These are phyloP conservation scores for Cicer yamashitae DNA, from an alignment of 306 rosid genomes.

Conservation along the genomic window DNA sequence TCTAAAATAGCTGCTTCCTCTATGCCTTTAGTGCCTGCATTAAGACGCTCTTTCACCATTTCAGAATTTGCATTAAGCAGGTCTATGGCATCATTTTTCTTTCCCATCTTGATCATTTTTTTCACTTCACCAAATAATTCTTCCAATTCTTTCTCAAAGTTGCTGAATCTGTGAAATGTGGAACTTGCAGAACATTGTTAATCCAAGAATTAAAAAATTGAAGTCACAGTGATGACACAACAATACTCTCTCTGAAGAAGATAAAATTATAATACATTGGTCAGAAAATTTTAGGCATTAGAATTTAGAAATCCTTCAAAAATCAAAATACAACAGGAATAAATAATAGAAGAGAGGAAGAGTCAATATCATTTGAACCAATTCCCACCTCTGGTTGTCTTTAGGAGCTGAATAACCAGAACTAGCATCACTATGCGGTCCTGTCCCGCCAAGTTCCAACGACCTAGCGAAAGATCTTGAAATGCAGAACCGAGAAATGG, in stretches of 20 bases:
- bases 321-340: slow-evolving; percentile 12
- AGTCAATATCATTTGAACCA: slow-evolving; percentile 27
- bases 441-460: slow-evolving; percentile 43
- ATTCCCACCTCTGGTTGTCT: slow-evolving; percentile 57
- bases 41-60: slow-evolving; percentile 74
- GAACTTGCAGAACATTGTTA: slow-evolving; percentile 40
- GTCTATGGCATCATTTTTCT: slow-evolving; percentile 63
- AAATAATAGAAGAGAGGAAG: slow-evolving; percentile 11
- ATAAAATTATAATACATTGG: slow-evolving; percentile 12
- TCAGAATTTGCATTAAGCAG: slow-evolving; percentile 81
- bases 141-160: slow-evolving; percentile 71
- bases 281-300: background rate
- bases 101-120: slow-evolving; percentile 69
- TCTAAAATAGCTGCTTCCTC: slow-evolving; percentile 87
- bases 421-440: slow-evolving; percentile 37
- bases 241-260: slow-evolving; percentile 3
- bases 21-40: slow-evolving; percentile 69
- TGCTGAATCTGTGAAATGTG: slow-evolving; percentile 31
- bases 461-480: slow-evolving; percentile 55
- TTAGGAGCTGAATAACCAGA: slow-evolving; percentile 52
- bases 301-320: slow-evolving; percentile 32
- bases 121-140: slow-evolving; percentile 83
- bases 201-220: slow-evolving; percentile 29
- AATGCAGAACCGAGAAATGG: slow-evolving; percentile 39
- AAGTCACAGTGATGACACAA: no score